Evolutionary conservation across 2,329 filamentous ascomycete genomes (phyloP).

Genomic region (Fusarium chaquense): DNA sequence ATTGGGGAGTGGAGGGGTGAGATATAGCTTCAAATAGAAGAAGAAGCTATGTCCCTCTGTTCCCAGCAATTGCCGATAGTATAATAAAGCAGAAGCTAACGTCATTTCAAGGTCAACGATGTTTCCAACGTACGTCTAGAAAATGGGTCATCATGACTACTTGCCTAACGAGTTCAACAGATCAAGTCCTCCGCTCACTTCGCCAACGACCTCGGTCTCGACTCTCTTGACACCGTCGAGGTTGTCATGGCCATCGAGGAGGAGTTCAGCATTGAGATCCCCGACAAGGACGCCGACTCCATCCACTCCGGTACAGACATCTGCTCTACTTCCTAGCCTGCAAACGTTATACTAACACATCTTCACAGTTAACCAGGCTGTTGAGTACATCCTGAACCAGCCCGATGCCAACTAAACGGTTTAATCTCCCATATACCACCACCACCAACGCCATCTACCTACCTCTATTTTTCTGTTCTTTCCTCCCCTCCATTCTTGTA

Average conservation of each 20-base stretch:
- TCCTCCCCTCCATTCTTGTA: conserved; percentile 42
- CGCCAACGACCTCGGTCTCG: conserved; percentile 94
- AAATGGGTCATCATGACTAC: conserved; percentile 5
- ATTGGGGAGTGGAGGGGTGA: not conserved
- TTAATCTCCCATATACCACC: conserved; percentile 16
- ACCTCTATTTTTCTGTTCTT: conserved; percentile 10
- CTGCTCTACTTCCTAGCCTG: too few relatives aligned
- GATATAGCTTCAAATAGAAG: conserved; percentile 1
- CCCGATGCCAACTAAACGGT: conserved; percentile 80
- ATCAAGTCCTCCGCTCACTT: conserved; percentile 90
- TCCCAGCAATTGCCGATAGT: conserved; percentile 1
- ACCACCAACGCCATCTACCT: not conserved
- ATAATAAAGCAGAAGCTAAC: conserved; percentile 43
- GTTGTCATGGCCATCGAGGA: conserved; percentile 99
- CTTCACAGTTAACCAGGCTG: conserved; percentile 85
- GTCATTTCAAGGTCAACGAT: conserved; percentile 72
- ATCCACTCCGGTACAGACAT: conserved; percentile 86
- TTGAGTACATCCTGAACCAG: conserved; percentile 92
- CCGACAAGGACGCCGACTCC: conserved; percentile 93
- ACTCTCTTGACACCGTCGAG: conserved; percentile 98
- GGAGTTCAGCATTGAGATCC: conserved; percentile 92
- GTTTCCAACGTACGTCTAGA: conserved; percentile 67
- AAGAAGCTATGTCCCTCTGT: not conserved
- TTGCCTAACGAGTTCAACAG: conserved; percentile 59
- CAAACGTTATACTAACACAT: not conserved